phyloP scores from a whole-genome alignment of 1,284 basidiomycete genomes.

The Porodaedalea pini region DNA sequence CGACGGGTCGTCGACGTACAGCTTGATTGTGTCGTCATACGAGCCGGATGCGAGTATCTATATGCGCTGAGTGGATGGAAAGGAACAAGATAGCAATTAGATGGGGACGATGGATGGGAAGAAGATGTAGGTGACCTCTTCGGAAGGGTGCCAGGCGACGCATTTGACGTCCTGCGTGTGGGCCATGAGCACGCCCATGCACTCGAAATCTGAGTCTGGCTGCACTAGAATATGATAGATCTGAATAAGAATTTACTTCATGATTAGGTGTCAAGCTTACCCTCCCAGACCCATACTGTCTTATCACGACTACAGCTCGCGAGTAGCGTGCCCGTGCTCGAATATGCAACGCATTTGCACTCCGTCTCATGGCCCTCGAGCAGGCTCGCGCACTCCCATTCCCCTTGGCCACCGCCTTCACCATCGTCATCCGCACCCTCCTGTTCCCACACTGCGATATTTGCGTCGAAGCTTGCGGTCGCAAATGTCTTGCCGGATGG shows the following conservation, averaged over 20 bases:
- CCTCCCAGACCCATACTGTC: conserved; percentile 99
- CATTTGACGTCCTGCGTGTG: conserved; percentile 97
- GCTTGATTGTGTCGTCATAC: conserved; percentile 95
- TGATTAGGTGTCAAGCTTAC: conserved; percentile 39
- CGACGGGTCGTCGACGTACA: conserved; percentile 90
- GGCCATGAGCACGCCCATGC: conserved; percentile 94
- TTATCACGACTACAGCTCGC: conserved; percentile 96
- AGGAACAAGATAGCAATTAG: conserved; percentile 13
- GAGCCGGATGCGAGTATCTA: conserved; percentile 94
- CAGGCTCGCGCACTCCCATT: conserved; percentile 86
- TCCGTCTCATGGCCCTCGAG: conserved; percentile 97
- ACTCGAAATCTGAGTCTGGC: conserved; percentile 93
- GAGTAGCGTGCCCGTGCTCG: conserved; percentile 72
- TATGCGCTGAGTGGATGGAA: conserved; percentile 20
- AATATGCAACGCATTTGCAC: conserved; percentile 94
- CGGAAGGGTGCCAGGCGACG: conserved; percentile 91
- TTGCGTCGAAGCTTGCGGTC: conserved; percentile 93
- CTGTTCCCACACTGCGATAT: conserved; percentile 90
- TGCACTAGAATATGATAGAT: conserved; percentile 50
- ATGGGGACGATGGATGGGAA: conserved; percentile 8
- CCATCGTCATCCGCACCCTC: conserved; percentile 33
- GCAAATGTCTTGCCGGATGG: conserved; percentile 88
- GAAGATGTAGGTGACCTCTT: conserved; percentile 64
- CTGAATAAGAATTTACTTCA: not conserved
- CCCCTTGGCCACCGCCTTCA: conserved; percentile 37